Percentiles rank a stretch among this genome's conserved stretches.
These are phyloP conservation scores for Podila epigama DNA, from an alignment of 192 early-diverging fungal genomes.

Conservation along the genomic window DNA sequence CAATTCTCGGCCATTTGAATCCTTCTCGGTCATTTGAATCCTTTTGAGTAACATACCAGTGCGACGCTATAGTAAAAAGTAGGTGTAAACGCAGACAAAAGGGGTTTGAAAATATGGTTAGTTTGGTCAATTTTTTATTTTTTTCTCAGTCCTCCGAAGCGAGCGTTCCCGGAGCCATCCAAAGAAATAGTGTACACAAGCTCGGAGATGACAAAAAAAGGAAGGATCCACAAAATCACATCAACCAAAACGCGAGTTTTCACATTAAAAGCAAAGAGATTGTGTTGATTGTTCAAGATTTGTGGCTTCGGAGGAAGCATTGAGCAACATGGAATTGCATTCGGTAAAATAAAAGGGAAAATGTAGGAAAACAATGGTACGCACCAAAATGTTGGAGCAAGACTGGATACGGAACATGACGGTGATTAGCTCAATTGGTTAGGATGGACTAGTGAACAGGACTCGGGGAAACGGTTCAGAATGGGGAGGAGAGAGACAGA, in stretches of 20 bases:
- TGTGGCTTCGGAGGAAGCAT: neutral
- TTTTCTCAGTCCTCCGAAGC: neutral
- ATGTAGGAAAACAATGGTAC: neutral
- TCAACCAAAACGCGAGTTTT: neutral
- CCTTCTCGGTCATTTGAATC: no score
- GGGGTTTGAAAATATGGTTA: neutral
- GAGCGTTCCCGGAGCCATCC: neutral
- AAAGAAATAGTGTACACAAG: neutral
- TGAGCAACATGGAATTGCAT: neutral
- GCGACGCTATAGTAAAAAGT: slow-evolving; percentile 16
- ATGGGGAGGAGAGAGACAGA: neutral
- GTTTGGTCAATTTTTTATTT: neutral
- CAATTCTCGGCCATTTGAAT: neutral
- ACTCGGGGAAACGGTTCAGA: neutral
- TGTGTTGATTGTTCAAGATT: neutral
- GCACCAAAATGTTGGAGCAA: slow-evolving; percentile 47
- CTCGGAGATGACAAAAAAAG: neutral
- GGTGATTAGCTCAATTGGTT: neutral
- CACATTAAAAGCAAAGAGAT: neutral
- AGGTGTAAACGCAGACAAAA: no score
- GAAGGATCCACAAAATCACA: neutral
- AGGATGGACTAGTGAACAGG: neutral
- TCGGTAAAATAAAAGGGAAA: neutral
- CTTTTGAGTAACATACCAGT: slow-evolving; percentile 23
- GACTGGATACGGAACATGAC: slow-evolving; percentile 44